phyloP scores from a whole-genome alignment of 768 basidiomycete genomes.

The Guyanaporus albipodus region DNA sequence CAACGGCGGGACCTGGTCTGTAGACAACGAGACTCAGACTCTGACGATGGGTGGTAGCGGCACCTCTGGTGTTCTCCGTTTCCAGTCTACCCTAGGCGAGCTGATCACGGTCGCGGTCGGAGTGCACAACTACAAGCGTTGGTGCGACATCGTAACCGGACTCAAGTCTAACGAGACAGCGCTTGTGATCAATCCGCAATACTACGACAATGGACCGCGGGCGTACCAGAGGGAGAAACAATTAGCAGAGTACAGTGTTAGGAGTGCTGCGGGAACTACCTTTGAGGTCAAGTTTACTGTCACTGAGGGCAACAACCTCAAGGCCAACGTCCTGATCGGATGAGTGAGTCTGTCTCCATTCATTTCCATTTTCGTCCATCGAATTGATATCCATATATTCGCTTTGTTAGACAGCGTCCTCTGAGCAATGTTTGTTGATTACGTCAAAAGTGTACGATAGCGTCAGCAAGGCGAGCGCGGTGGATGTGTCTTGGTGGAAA shows the following conservation, averaged over 20 bases:
- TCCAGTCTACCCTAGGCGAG: slow-evolving; percentile 29
- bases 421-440: no score
- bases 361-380: background rate
- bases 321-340: slow-evolving; percentile 3
- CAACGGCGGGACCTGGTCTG: slow-evolving; percentile 29
- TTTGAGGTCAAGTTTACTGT: background rate
- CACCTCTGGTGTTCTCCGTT: slow-evolving; percentile 37
- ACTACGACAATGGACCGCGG: slow-evolving; percentile 2
- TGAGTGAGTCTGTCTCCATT: background rate
- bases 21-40: slow-evolving; percentile 14
- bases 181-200: slow-evolving; percentile 25
- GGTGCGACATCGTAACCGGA: slow-evolving; percentile 32
- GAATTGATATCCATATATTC: background rate
- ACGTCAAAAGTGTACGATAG: no score
- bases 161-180: slow-evolving; percentile 23
- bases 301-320: slow-evolving; percentile 5
- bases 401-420: no score
- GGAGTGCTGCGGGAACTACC: slow-evolving; percentile 6
- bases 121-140: slow-evolving; percentile 33
- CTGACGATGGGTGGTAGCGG: slow-evolving; percentile 38
- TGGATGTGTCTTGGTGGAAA: no score
- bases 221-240: slow-evolving; percentile 5
- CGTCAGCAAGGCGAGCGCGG: no score
- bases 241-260: slow-evolving; percentile 1
- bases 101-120: slow-evolving; percentile 35